Evolutionary conservation across 805 yeast species (phyloP).

Genomic region (Cyberlindnera suaveolens): DNA sequence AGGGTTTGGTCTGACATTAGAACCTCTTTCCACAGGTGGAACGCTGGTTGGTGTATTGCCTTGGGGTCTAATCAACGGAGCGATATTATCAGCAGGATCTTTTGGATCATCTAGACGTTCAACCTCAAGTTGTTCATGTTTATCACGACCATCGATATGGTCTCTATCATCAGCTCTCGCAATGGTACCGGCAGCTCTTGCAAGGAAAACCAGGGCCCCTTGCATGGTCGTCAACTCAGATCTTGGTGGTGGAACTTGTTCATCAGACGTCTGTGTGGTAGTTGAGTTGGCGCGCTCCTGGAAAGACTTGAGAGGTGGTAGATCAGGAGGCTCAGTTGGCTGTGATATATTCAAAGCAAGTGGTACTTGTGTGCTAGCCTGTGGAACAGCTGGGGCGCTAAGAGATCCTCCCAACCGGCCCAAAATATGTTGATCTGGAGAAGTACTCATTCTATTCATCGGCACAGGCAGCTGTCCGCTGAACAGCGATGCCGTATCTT

Average conservation of each 20-base stretch:
- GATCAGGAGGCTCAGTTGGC: background rate
- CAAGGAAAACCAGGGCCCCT: slow-evolving; percentile 66
- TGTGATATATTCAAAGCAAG: background rate
- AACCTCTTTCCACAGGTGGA: slow-evolving; percentile 28
- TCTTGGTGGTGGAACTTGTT: slow-evolving; percentile 15
- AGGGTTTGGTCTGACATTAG: slow-evolving; percentile 28
- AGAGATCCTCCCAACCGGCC: background rate
- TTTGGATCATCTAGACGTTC: slow-evolving; percentile 9
- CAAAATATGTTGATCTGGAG: slow-evolving; percentile 7
- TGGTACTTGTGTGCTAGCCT: background rate
- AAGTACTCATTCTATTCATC: slow-evolving; percentile 1
- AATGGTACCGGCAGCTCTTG: slow-evolving; percentile 74
- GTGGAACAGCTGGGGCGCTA: background rate
- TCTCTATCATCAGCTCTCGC: slow-evolving; percentile 65
- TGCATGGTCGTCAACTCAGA: slow-evolving; percentile 32
- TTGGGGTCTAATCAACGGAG: slow-evolving; percentile 22
- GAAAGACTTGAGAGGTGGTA: slow-evolving; percentile 1
- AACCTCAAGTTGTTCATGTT: slow-evolving; percentile 42
- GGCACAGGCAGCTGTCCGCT: slow-evolving; percentile 4
- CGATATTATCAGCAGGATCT: slow-evolving; percentile 9
- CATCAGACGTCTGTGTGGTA: slow-evolving; percentile 11
- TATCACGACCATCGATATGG: slow-evolving; percentile 44
- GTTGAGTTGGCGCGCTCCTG: slow-evolving; percentile 9
- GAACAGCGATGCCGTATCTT: slow-evolving; percentile 4
- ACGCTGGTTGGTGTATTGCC: slow-evolving; percentile 17